A percentile compares a stretch with the other conserved stretches of the same genome.
Conservation (phyloP, 2,329 filamentous ascomycete species). For the Aspergillus sp. region DNA sequence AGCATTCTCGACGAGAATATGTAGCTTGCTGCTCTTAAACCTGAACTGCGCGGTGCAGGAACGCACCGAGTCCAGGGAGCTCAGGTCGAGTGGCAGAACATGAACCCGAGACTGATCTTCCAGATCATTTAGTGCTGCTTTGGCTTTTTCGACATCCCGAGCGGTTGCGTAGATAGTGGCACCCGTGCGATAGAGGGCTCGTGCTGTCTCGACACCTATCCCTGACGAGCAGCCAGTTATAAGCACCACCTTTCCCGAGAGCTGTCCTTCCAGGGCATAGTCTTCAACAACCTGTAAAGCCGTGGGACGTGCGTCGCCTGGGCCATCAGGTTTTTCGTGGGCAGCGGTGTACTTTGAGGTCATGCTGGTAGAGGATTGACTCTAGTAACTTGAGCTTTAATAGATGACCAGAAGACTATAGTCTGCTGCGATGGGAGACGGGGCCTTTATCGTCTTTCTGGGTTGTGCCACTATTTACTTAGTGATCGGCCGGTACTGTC, state of each 20-base stretch:
- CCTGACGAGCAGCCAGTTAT: conserved; percentile 32
- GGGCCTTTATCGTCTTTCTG: no score
- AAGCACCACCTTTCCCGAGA: conserved; percentile 13
- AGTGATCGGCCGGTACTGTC: no score
- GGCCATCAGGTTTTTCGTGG: not conserved
- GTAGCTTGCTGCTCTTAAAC: not conserved
- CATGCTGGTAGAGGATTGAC: no score
- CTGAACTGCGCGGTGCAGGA: no score
- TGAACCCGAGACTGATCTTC: no score
- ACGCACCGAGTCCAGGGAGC: no score
- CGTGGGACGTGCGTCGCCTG: conserved; percentile 27
- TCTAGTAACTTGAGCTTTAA: no score
- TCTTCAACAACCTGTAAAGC: conserved; percentile 38
- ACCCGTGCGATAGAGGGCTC: conserved; percentile 39
- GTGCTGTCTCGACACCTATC: conserved; percentile 46
- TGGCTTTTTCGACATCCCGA: conserved; percentile 36
- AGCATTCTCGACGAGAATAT: conserved; percentile 44
- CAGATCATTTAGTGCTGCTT: not conserved
- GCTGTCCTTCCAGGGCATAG: conserved; percentile 20
- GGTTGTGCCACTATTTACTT: no score
- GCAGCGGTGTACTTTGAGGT: no score
- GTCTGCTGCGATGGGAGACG: no score
- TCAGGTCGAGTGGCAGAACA: no score
- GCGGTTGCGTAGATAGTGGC: conserved; percentile 39
- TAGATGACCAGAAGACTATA: no score